Base-by-base conservation (phyloP, 306 rosid genomes). In the Acacia crassicarpa region DNA sequence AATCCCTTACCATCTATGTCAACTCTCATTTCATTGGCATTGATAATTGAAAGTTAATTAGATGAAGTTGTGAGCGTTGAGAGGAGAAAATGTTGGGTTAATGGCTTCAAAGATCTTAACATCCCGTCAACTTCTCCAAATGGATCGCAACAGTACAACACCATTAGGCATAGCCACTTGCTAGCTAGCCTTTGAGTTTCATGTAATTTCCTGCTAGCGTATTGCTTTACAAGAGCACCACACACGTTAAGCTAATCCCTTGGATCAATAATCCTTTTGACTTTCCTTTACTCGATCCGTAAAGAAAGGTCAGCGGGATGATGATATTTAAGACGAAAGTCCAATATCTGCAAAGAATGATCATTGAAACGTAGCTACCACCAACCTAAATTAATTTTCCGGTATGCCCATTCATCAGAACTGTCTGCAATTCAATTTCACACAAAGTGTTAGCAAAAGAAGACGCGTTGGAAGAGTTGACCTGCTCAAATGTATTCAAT, bases 391-490 rank as follows among this genome's bases (percentile, higher is more conserved):
- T 78, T 66, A 33, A 74, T 65, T 75, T 66, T 20, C 27, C 20
- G 35, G 41, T 70, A 53, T 22, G 74, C 68, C 76, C 68, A 75
- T 75, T 49, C 75, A 65, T 49, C 75, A 65, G 46, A 20, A 27
- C 14, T 67, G 84, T 45, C 80, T 43, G 32, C 19, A 56, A 59
- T 75, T 84, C 75, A 80, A 75, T 62, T 80, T 9, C 62, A 20
- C 43, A 45, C 81, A 59, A 76, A 23, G 13, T 9, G 46, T 71
- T 38, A 25, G 67, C 23, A 59, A 80, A 61, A 67, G 4, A 56
- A 75, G 62, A 32, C 67, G 82, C 77, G 80, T 65, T 48, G 49
- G 65, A 33, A 76, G 86, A n/a, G 77, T 71, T 76, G 89, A 86
- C 86, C 51, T 62, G 54, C 63, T 65, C 72, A 11, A n/a, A 33